Evolutionary conservation across 2,329 filamentous ascomycete species (phyloP).

Genomic region (Aphanocladium album): DNA sequence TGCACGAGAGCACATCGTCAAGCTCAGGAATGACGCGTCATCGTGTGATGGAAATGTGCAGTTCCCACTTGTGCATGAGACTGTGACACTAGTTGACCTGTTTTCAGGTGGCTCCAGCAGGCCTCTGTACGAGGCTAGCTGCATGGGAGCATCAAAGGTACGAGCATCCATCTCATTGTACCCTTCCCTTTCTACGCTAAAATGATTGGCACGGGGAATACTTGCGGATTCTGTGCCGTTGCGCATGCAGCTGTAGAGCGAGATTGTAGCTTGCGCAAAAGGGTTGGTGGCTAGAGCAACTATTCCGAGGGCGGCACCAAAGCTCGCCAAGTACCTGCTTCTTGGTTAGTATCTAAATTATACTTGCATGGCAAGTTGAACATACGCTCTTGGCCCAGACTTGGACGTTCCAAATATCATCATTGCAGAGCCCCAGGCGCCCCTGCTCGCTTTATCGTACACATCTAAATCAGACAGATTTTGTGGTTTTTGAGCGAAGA

Average conservation of each 20-base stretch:
- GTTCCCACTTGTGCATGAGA: constrained; percentile 1
- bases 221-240: neutral
- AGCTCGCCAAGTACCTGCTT: constrained; percentile 4
- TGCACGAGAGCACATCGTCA: neutral
- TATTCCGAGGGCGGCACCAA: neutral
- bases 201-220: constrained; percentile 5
- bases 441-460: constrained; percentile 2
- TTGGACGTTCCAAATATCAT: constrained; percentile 1
- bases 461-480: neutral
- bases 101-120: neutral
- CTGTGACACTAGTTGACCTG: neutral
- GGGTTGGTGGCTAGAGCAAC: neutral
- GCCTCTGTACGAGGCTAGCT: neutral
- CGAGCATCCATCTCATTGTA: neutral
- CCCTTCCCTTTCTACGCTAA: neutral
- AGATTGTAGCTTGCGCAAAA: constrained; percentile 7
- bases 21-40: neutral
- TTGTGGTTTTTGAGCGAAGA: neutral
- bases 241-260: neutral
- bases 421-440: neutral
- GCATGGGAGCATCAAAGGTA: neutral
- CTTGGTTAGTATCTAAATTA: neutral
- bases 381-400: neutral
- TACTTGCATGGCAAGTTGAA: neutral
- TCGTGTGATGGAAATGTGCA: constrained; percentile 2